Evolutionary conservation across 2,329 filamentous ascomycete genomes (phyloP).

Genomic region (Microcera coccophila): DNA sequence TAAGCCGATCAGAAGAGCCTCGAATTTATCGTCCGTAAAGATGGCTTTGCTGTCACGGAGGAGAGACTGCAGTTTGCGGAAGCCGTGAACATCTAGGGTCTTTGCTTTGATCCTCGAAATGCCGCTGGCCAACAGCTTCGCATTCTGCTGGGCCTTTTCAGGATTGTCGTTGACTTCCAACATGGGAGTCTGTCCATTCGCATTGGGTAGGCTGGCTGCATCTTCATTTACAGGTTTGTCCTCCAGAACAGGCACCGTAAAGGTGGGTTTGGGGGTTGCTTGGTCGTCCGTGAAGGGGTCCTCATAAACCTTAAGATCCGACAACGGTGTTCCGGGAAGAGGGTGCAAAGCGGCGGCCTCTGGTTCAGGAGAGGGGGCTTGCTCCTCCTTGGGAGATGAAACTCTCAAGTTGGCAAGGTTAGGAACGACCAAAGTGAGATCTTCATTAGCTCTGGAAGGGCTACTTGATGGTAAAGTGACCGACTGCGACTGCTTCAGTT

Average conservation of each 20-base stretch:
- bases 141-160: conserved; percentile 55
- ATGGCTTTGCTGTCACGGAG: conserved; percentile 63
- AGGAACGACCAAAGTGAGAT: conserved; percentile 52
- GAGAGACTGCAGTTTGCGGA: conserved; percentile 72
- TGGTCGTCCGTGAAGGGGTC: conserved; percentile 55
- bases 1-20: conserved; percentile 62
- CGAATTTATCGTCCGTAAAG: conserved; percentile 65
- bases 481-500: conserved; percentile 34
- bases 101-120: conserved; percentile 68
- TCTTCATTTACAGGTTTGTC: conserved; percentile 60
- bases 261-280: conserved; percentile 42
- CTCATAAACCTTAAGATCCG: conserved; percentile 54
- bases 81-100: conserved; percentile 75
- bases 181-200: conserved; percentile 20
- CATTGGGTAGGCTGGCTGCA: conserved; percentile 30
- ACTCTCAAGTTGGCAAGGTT: conserved; percentile 37
- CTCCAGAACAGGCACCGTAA: conserved; percentile 52
- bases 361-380: not conserved
- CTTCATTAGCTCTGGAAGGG: conserved; percentile 48
- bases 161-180: conserved; percentile 25
- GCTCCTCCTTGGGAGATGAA: conserved; percentile 26
- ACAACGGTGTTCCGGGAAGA: conserved; percentile 11
- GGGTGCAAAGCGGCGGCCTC: not conserved
- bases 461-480: conserved; percentile 33
- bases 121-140: conserved; percentile 66